These are phyloP conservation scores for Bonnemaisonia californica DNA, from an alignment of 31 red algal species.

Conservation along the genomic window DNA sequence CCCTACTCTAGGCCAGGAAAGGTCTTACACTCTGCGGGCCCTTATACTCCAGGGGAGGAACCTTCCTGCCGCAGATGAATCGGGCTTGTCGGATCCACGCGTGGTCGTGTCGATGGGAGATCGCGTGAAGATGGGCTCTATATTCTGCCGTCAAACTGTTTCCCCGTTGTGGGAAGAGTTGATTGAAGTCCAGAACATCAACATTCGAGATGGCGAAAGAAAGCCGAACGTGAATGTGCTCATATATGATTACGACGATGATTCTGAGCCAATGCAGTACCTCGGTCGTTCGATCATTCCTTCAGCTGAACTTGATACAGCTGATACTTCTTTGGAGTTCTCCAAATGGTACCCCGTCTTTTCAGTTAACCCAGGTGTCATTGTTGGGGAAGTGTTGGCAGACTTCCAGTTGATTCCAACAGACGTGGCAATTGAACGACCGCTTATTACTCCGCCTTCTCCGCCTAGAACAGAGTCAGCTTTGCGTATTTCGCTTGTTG, in stretches of 20 bases:
- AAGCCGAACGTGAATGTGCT: slow-evolving; percentile 89
- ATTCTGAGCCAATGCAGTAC: slow-evolving; percentile 61
- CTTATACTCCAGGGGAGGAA: slow-evolving; percentile 75
- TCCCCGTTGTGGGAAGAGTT: slow-evolving; percentile 82
- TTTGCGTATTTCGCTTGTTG: slow-evolving; percentile 80
- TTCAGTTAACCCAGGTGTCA: slow-evolving; percentile 85
- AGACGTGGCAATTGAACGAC: slow-evolving; percentile 56
- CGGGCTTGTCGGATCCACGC: slow-evolving; percentile 82
- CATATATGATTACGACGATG: slow-evolving; percentile 81
- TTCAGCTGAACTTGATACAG: slow-evolving; percentile 59
- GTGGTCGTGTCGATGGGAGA: slow-evolving; percentile 87
- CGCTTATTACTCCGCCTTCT: slow-evolving; percentile 38
- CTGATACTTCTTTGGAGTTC: slow-evolving; percentile 52
- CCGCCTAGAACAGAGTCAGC: slow-evolving; percentile 50
- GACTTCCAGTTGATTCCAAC: slow-evolving; percentile 92
- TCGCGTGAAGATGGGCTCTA: slow-evolving; percentile 30
- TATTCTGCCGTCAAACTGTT: slow-evolving; percentile 66
- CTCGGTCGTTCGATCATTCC: slow-evolving; percentile 90
- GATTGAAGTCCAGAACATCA: slow-evolving; percentile 69
- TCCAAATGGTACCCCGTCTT: slow-evolving; percentile 94
- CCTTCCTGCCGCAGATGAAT: slow-evolving; percentile 84
- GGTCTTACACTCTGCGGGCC: slow-evolving; percentile 72
- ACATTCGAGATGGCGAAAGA: slow-evolving; percentile 75
- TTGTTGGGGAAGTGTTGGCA: slow-evolving; percentile 87
- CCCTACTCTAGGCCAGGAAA: slow-evolving; percentile 53